phyloP scores from a whole-genome alignment of 441 rosid genomes.

The California macrophylla region DNA sequence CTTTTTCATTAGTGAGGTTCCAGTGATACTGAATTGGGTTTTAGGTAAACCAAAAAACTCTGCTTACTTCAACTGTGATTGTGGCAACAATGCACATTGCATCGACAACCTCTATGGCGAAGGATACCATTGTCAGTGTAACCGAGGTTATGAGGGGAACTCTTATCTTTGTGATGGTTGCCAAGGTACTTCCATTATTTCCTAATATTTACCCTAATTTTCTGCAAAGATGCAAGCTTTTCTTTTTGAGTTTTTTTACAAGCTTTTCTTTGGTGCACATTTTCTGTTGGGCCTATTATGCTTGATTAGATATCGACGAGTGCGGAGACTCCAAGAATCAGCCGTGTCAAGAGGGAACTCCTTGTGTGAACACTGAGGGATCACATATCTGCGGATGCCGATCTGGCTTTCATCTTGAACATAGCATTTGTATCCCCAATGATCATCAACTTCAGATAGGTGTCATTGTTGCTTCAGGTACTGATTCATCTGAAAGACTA shows the following conservation, averaged over 20 bases:
- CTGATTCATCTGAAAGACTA: background rate
- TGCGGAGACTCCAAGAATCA: background rate
- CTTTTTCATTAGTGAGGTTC: background rate
- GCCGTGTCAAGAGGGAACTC: constrained; percentile 6
- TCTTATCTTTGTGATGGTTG: constrained; percentile 18
- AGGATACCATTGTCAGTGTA: constrained; percentile 10
- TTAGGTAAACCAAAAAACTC: background rate
- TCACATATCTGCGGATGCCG: constrained; percentile 15
- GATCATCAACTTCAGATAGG: background rate
- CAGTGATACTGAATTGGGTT: constrained; percentile 16
- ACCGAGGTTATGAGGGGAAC: constrained; percentile 7
- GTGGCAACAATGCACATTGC: constrained; percentile 15
- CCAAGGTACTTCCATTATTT: constrained; percentile 2
- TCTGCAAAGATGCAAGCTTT: no score
- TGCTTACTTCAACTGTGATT: background rate
- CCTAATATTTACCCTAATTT: no score
- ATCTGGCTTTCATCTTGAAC: constrained; percentile 2
- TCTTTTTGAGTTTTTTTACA: no score
- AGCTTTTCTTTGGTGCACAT: no score
- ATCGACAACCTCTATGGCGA: background rate
- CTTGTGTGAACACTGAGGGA: constrained; percentile 8
- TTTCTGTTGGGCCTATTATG: no score
- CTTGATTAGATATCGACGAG: constrained; percentile 12
- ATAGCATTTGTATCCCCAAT: background rate
- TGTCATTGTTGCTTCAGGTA: constrained; percentile 7